Evolutionary conservation across 306 rosid genomes (phyloP), one percentile per base, ranked within the genome.

Genomic region (Arachis hypogaea): DNA sequence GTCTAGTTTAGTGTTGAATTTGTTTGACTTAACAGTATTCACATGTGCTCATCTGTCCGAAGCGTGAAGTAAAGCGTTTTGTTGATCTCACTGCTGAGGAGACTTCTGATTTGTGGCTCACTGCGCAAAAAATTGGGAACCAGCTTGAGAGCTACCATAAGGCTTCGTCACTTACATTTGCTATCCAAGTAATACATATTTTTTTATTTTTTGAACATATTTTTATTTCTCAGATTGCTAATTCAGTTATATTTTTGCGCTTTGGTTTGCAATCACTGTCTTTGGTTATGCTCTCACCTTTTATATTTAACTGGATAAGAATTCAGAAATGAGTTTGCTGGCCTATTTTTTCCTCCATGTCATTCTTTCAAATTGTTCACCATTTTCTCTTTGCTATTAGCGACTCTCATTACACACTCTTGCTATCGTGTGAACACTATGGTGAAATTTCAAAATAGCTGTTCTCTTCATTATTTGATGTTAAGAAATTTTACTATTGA

Each of bases 31-130:
- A 81, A 85, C 94, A 18, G 72, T 72, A 65, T 77, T 63, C 80
- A 91, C 97, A 94, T 72, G 98, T 94, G 80, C 97, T 94, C 38
- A 78, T 94, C 78, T 89, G 94, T 77, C 96, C 98, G n/a, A 91
- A 86, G 86, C 96, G 96, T 16, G 97, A 91, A 84, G 98, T 86
- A 63, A 90, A 88, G 69, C 94, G 98, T 56, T 89, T 93, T 43
- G 71, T 63, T 63, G 98, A 93, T 85, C 97, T 93, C 82, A 82
- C 94, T 61, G 82, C 72, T 57, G 92, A 91, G n/a, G 97, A 93
- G 86, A 89, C 93, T 72, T 81, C 79, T 77, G 97, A 93, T 82
- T 75, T 94, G 46, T 94, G 98, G 98, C 81, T 91, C 64, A 77
- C 95, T 12, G 98, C 98, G 59, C 96, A 89, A 70, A 90, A 84